Base-by-base conservation (phyloP, 2,329 filamentous ascomycete genomes). In the Pestalotiopsis sp. region DNA sequence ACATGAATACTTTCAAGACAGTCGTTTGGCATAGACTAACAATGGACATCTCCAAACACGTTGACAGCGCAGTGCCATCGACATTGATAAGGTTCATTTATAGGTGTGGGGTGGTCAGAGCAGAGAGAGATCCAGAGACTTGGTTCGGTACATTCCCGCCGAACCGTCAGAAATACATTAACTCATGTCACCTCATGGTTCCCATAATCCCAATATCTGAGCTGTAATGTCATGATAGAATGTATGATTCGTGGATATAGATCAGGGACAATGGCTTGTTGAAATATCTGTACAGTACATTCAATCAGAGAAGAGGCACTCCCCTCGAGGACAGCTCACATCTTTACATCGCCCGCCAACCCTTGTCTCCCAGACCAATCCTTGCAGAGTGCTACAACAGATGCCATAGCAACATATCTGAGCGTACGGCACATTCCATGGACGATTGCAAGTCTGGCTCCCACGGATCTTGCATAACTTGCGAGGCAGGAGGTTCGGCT, bases 141-240 rank as follows among this genome's bases (percentile, higher is more conserved):
- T 62, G 59, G 59, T 62, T 62, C 59, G 59, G 59, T 39, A 27
- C 58, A 60, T 60, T 62, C 59, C 59, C 59, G 31, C 59, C 27
- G 59, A 36, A 20, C 59, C 17, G 36, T 36, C 25, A 13, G 57
- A 36, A 17, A 59, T 59, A 59, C 27, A 36, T 17, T 23, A 20
- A 52, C 17, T 20, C 23, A 52, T 52, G 45, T 52, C 45, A 52
- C 17, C 45, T 52, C 45, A 3, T 9, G 20, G 45, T 23, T 52
- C 45, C 45, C 45, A 9, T 9, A n/a, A 23, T 52, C 17, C 45
- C 14, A 52, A n/a, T 20, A 11, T 20, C 20, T 52, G n/a, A 9
- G 17, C 17, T 17, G n/a, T 17, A 52, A 6, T n/a, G 6, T 52
- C 45, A 9, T 9, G 17, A n/a, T 52, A n/a, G 7, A n/a, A 4